Conservation (phyloP, 495 filamentous ascomycete species). For the Aspergillus olivimuriae region DNA sequence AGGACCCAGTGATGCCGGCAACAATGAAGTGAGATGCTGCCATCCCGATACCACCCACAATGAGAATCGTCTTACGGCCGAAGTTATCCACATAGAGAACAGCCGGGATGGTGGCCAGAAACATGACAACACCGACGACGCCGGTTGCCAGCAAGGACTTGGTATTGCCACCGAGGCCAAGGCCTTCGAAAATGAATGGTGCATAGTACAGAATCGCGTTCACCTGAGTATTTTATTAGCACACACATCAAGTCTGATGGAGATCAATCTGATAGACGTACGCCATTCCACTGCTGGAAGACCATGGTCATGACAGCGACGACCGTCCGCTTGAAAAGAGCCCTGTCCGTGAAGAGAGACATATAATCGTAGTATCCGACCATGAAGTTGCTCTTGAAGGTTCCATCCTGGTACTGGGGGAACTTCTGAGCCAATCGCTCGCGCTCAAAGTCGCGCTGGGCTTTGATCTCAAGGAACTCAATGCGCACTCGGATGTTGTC, state of each 20-base stretch:
- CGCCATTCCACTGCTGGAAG: slow-evolving; percentile 60
- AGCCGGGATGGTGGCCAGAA: slow-evolving; percentile 61
- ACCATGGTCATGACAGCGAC: slow-evolving; percentile 27
- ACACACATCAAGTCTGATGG: not conserved
- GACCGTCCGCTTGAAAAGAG: not conserved
- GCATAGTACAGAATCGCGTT: slow-evolving; percentile 51
- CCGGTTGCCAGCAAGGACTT: slow-evolving; percentile 64
- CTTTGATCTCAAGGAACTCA: slow-evolving; percentile 64
- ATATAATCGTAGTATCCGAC: not conserved
- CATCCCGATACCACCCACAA: slow-evolving; percentile 70
- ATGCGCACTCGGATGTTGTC: slow-evolving; percentile 59
- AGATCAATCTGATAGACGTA: slow-evolving; percentile 3
- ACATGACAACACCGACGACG: slow-evolving; percentile 67
- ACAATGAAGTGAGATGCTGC: slow-evolving; percentile 48
- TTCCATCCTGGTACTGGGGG: slow-evolving; percentile 26
- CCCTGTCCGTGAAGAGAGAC: not conserved
- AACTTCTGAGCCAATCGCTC: slow-evolving; percentile 44
- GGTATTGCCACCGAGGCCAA: slow-evolving; percentile 39
- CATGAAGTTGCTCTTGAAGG: slow-evolving; percentile 25
- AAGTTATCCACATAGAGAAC: slow-evolving; percentile 70
- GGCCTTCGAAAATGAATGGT: slow-evolving; percentile 32
- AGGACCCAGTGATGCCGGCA: slow-evolving; percentile 34
- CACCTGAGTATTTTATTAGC: not conserved
- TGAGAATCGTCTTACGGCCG: slow-evolving; percentile 66
- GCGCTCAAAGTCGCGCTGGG: slow-evolving; percentile 47